Evolutionary conservation across 1,139 yeast species (phyloP).

Genomic region (Debaryomycetaceae sp.): DNA sequence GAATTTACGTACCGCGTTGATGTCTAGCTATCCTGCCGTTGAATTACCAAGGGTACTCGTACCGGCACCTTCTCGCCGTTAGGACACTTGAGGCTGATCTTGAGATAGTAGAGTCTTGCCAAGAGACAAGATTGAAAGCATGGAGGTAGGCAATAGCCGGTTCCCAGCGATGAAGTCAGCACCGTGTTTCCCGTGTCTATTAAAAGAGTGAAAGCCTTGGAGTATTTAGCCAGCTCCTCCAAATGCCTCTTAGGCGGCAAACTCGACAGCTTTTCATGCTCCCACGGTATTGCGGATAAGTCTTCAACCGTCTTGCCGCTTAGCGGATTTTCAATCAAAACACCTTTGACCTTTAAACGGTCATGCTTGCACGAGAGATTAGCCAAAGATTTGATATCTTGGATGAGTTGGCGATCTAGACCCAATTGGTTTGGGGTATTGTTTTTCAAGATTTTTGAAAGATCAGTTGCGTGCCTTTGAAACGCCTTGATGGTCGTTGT

Average conservation of each 20-base stretch:
- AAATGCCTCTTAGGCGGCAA: conserved; percentile 5
- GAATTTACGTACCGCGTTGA: neutral
- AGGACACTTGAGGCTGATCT: conserved; percentile 18
- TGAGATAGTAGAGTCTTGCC: conserved; percentile 24
- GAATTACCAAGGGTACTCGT: conserved; percentile 22
- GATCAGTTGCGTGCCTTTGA: conserved; percentile 21
- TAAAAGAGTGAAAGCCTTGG: conserved; percentile 12
- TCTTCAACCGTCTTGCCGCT: conserved; percentile 2
- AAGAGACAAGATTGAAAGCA: conserved; percentile 28
- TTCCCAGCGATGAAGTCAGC: conserved; percentile 2
- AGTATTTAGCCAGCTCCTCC: conserved; percentile 10
- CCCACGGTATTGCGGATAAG: conserved; percentile 13
- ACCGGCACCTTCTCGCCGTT: conserved; percentile 17
- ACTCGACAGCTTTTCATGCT: conserved; percentile 8
- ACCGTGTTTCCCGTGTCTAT: conserved; percentile 12
- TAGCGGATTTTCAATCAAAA: conserved; percentile 4
- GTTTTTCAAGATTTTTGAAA: conserved; percentile 16
- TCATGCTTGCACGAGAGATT: conserved; percentile 19
- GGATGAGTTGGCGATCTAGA: conserved; percentile 15
- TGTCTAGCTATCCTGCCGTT: conserved; percentile 5
- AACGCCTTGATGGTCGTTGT: conserved; percentile 19
- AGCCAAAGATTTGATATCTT: conserved; percentile 25
- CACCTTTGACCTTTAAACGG: conserved; percentile 10
- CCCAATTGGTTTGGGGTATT: conserved; percentile 15
- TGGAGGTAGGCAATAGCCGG: conserved; percentile 25